Base-by-base conservation (phyloP, 805 yeast genomes). In the Schwanniomyces occidentalis region DNA sequence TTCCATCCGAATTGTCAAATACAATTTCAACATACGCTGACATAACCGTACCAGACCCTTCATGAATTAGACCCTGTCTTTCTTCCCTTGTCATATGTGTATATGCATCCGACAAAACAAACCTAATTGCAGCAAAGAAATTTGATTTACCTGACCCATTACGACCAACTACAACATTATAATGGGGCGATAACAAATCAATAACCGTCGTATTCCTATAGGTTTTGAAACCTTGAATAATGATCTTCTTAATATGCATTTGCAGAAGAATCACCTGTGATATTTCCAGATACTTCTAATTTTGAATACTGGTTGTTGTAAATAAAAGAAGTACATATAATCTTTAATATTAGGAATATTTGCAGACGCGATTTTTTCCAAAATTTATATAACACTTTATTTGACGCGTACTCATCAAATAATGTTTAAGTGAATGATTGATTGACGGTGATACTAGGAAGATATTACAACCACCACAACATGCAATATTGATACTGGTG, bases 71-170 rank as follows among this genome's bases (percentile, higher is more conserved):
- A 2, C 90, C 85, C 49, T 84, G 90, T 45, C 96, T 73, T 51
- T 88, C 95, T 46, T 88, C 95, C 44, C 91, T 66, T 16, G 82
- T 70, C 81, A 90, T 74, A 54, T 87, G 84, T 3, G 86, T 82
- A 56, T 85, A 87, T 21, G 91, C 95, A 54, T 91, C 97, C 29
- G 95, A 82, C 14, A 93, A 60, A 8, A 89, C 97, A 63, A 90
- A 93, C 42, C 97, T 70, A 37, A 91, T 85, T 8, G 99, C 98
- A 10, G 96, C 89, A 58, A 91, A 93, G 62, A 91, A 85, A 58
- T 93, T 91, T 25, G 96, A 86, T 57, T 93, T 91, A 6, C 99
- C 99, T 6, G 96, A 85, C n/a, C 97, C 97, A 61, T 90, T 90
- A 32, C 95, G 67, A 2, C 97, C 97, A 20, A 90, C 69, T 6